These are phyloP conservation scores for Colletotrichum phormii DNA, from an alignment of 2,329 filamentous ascomycete genomes.

Conservation along the genomic window DNA sequence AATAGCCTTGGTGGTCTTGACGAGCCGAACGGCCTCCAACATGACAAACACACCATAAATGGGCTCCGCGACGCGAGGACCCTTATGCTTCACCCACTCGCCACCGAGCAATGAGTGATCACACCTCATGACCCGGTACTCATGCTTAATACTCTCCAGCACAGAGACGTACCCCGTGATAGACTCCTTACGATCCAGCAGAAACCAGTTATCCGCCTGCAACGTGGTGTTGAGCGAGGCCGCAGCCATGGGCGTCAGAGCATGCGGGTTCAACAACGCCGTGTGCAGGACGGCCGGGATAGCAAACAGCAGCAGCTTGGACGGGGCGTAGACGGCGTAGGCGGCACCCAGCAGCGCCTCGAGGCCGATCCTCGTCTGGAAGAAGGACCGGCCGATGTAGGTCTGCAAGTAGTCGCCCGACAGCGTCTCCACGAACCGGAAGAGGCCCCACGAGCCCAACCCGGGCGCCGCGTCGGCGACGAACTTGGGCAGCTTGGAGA, in stretches of 20 bases:
- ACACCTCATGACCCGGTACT: constrained; percentile 87
- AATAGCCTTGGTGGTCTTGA: constrained; percentile 68
- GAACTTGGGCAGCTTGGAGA: constrained; percentile 66
- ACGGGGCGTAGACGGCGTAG: constrained; percentile 77
- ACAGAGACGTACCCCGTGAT: constrained; percentile 94
- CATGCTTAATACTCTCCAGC: constrained; percentile 76
- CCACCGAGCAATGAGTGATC: constrained; percentile 95
- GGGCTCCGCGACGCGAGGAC: constrained; percentile 76
- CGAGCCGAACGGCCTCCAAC: constrained; percentile 88
- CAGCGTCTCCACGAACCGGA: constrained; percentile 62
- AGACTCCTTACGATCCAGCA: constrained; percentile 87
- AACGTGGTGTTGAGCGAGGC: constrained; percentile 75
- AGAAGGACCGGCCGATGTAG: constrained; percentile 70
- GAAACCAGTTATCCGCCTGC: constrained; percentile 72
- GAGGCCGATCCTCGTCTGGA: constrained; percentile 78
- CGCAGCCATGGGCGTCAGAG: constrained; percentile 71
- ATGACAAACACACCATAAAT: constrained; percentile 98
- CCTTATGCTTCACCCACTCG: constrained; percentile 78
- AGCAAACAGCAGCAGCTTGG: constrained; percentile 73
- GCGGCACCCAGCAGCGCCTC: constrained; percentile 74
- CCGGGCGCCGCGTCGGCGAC: constrained; percentile 74
- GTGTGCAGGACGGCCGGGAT: constrained; percentile 81
- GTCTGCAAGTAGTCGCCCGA: constrained; percentile 54
- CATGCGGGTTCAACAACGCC: constrained; percentile 78
- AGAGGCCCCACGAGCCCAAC: constrained; percentile 74